Percentiles rank a stretch among this genome's conserved stretches.
phyloP scores from a whole-genome alignment of 2,329 filamentous ascomycete genomes.

The Claviceps maximensis region DNA sequence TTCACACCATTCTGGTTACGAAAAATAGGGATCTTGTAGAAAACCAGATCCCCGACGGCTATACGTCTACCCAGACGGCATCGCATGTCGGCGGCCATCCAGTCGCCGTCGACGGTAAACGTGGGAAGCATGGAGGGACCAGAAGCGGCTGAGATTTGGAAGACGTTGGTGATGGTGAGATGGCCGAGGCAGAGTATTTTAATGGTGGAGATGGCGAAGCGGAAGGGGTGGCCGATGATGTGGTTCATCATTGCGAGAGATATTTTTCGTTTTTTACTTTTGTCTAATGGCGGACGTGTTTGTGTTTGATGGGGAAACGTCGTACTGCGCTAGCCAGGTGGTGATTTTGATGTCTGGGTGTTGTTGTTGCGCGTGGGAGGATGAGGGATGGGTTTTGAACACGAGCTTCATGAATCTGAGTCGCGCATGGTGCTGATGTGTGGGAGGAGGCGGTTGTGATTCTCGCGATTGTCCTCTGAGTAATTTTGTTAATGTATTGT shows the following conservation, averaged over 20 bases:
- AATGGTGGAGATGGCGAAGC: slow-evolving; percentile 20
- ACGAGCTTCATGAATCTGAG: background rate
- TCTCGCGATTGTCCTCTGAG: background rate
- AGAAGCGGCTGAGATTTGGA: slow-evolving; percentile 42
- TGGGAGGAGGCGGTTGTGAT: background rate
- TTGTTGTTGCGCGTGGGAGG: too few species aligned
- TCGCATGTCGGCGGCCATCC: slow-evolving; percentile 53
- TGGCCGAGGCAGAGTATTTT: slow-evolving; percentile 29
- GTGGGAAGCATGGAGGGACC: slow-evolving; percentile 89
- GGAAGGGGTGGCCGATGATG: slow-evolving; percentile 27
- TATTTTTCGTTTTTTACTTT: too few species aligned
- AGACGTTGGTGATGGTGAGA: slow-evolving; percentile 43
- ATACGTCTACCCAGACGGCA: slow-evolving; percentile 53
- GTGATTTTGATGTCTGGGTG: background rate
- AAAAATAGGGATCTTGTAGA: slow-evolving; percentile 61
- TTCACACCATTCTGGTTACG: slow-evolving; percentile 55
- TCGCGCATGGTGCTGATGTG: background rate
- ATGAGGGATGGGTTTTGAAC: background rate
- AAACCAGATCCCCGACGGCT: slow-evolving; percentile 71
- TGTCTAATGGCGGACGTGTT: too few species aligned
- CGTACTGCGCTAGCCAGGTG: too few species aligned
- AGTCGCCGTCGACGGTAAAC: slow-evolving; percentile 53
- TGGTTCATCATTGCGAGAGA: slow-evolving; percentile 14
- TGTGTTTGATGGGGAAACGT: too few species aligned
- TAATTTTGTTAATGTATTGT: background rate